phyloP scores from a whole-genome alignment of 805 yeast species.

The Clavispora santaluciae region DNA sequence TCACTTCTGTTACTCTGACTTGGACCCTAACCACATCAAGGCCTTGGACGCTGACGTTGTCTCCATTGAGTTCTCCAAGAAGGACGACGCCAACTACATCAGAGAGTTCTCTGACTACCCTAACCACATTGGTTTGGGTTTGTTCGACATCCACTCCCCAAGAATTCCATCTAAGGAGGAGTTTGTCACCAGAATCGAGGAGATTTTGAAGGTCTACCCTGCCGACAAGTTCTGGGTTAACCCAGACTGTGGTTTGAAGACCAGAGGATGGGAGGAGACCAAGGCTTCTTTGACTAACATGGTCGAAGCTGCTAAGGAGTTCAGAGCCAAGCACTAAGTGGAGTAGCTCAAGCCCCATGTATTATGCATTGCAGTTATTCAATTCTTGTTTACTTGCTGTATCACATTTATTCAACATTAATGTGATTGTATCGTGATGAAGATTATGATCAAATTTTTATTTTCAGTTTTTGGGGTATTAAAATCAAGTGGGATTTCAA shows the following conservation, averaged over 20 bases:
- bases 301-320: constrained; percentile 98
- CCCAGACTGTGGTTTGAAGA: constrained; percentile 99
- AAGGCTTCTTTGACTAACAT: constrained; percentile 92
- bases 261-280: constrained; percentile 99
- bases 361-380: constrained; percentile 30
- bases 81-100: constrained; percentile 97
- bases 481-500: constrained; percentile 42
- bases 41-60: constrained; percentile 99
- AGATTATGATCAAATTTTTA: constrained; percentile 18
- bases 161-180: constrained; percentile 98
- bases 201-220: constrained; percentile 95
- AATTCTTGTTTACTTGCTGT: constrained; percentile 39
- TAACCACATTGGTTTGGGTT: constrained; percentile 99
- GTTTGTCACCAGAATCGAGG: constrained; percentile 88
- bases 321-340: constrained; percentile 45
- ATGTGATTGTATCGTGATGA: constrained; percentile 29
- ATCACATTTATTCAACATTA: constrained; percentile 48
- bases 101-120: constrained; percentile 98
- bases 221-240: constrained; percentile 99
- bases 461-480: constrained; percentile 29
- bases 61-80: constrained; percentile 98
- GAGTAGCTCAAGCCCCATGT: constrained; percentile 8
- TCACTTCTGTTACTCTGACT: constrained; percentile 99
- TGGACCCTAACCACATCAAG: constrained; percentile 99
- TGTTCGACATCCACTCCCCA: constrained; percentile 99